Evolutionary conservation across 2,329 filamentous ascomycete genomes (phyloP), one percentile per base, ranked within the genome.

Genomic region (Geosmithia putterillii): DNA sequence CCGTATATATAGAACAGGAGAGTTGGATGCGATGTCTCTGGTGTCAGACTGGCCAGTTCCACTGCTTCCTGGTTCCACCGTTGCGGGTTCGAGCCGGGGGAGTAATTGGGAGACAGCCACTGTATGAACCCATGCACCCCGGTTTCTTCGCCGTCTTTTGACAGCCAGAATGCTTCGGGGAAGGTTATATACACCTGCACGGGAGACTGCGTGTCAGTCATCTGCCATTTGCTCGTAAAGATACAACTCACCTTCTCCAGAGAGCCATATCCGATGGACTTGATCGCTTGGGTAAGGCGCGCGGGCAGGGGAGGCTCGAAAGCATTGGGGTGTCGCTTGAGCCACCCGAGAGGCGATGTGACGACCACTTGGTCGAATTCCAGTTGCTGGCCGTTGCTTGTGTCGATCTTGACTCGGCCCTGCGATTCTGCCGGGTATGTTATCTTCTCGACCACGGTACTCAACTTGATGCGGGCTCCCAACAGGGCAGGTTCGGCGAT

Each of bases 1-100:
- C 83, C 83, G 53, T 79, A 82, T 32, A 71, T 80, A 65, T 88
- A 95, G 71, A 94, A 95, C 21, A 95, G 74, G 4, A 95, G 71
- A 0, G 86, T 94, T 7, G 88, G 83, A 46, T 94, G 87, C 0
- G 81, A 72, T 42, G 66, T 69, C 2, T 64, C 54, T 0, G 55
- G 51, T 0, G 75, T 70, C 2, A 94, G 69, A 2, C 81, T 77
- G 37, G 83, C 80, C 19, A 95, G 73, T 45, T 90, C 88, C 45
- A 94, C 70, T 43, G 79, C 74, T 62, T 90, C 82, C 59, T 86
- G 83, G 48, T 79, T 76, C 85, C 86, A 92, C 46, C 69, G 62
- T 6, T 70, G 52, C 2, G 78, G 74, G 50, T 83, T 82, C 1
- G 76, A 73, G 42, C 73, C 63, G 0, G 65, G 48, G 0, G 80